These are phyloP conservation scores for Aegilops longissima DNA, from an alignment of 176 grass and related monocot species.

Conservation along the genomic window DNA sequence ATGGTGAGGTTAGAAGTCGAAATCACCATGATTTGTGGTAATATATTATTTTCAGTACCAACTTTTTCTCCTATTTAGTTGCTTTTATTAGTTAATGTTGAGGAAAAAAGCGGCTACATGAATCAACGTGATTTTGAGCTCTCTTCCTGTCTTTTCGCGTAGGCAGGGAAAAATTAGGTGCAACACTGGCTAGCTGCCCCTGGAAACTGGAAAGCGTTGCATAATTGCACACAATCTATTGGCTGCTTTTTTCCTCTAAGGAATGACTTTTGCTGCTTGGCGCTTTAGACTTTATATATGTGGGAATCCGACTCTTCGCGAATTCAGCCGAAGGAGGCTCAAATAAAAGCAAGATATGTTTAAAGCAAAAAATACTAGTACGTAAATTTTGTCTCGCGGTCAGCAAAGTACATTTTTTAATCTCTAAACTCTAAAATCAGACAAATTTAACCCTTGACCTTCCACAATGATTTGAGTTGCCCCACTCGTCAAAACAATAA, in stretches of 20 bases:
- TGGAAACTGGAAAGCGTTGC: not conserved
- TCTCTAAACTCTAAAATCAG: too few species aligned
- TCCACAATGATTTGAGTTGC: too few species aligned
- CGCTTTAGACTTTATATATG: not conserved
- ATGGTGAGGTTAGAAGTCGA: slow-evolving; percentile 5
- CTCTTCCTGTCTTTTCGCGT: not conserved
- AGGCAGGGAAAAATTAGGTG: not conserved
- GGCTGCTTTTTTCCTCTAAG: not conserved
- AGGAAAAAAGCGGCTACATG: not conserved
- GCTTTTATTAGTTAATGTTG: not conserved
- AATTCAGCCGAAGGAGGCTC: too few species aligned
- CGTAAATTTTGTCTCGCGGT: too few species aligned
- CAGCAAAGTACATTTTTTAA: too few species aligned
- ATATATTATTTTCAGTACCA: not conserved
- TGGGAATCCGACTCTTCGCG: not conserved
- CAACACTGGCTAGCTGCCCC: not conserved
- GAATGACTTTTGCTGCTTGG: not conserved
- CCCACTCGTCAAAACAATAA: too few species aligned
- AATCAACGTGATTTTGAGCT: not conserved
- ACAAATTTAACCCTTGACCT: too few species aligned
- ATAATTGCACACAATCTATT: not conserved
- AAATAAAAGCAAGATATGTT: too few species aligned
- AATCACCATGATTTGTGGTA: not conserved
- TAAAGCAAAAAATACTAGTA: too few species aligned
- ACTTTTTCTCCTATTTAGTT: not conserved